Conservation (phyloP, 768 basidiomycete genomes). For the Xanthoconium purpureum region DNA sequence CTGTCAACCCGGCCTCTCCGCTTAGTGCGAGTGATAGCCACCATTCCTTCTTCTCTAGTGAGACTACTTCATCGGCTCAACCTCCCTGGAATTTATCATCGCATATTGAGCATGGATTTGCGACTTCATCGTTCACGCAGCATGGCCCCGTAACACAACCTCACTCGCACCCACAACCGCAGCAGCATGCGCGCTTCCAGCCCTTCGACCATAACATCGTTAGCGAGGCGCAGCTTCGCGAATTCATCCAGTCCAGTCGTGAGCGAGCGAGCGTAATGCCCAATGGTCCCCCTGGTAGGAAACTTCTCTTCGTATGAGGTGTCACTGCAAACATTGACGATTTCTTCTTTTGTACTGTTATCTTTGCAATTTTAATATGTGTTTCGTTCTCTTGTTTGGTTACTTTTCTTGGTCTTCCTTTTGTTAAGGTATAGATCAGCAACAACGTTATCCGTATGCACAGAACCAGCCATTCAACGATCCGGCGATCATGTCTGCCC, state of each 20-base stretch:
- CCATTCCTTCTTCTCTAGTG: constrained; percentile 46
- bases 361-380: constrained; percentile 24
- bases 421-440: constrained; percentile 34
- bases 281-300: constrained; percentile 46
- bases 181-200: constrained; percentile 46
- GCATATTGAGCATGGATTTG: constrained; percentile 42
- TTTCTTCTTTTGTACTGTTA: constrained; percentile 27
- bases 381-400: constrained; percentile 5
- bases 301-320: constrained; percentile 40
- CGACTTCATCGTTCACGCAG: constrained; percentile 48
- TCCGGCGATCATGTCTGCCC: constrained; percentile 78
- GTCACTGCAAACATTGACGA: constrained; percentile 32
- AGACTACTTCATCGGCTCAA: constrained; percentile 36
- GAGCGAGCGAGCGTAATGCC: constrained; percentile 45
- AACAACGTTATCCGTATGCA: constrained; percentile 33
- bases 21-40: constrained; percentile 49
- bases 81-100: constrained; percentile 45
- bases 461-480: constrained; percentile 58
- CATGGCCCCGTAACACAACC: constrained; percentile 39
- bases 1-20: constrained; percentile 55
- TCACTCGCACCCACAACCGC: constrained; percentile 36
- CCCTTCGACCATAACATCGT: constrained; percentile 51
- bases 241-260: constrained; percentile 70
- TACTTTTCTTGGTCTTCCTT: constrained; percentile 11
- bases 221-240: constrained; percentile 75